Conservation (phyloP, 495 filamentous ascomycete genomes). For the Penicillium robsamsonii region DNA sequence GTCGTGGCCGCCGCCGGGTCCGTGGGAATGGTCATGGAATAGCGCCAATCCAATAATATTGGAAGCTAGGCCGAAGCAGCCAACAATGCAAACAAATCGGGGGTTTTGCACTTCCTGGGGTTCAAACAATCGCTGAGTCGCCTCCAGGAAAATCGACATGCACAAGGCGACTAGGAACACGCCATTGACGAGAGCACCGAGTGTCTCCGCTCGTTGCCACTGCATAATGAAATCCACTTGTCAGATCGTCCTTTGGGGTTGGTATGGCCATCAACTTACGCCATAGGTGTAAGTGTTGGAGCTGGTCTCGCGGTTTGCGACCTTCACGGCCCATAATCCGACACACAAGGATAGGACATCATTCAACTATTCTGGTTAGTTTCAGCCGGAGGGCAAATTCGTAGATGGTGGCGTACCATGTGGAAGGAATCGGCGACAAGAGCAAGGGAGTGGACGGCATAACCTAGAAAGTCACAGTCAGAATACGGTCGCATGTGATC, state of each 20-base stretch:
- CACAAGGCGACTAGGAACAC: constrained; percentile 96
- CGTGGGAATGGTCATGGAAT: constrained; percentile 83
- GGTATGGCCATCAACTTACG: constrained; percentile 49
- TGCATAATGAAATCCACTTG: constrained; percentile 42
- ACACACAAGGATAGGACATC: constrained; percentile 93
- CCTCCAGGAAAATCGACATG: constrained; percentile 92
- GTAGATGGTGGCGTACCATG: constrained; percentile 62
- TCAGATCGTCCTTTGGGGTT: constrained; percentile 18
- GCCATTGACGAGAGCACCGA: constrained; percentile 92
- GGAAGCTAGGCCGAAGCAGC: constrained; percentile 78
- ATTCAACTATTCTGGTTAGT: constrained; percentile 58
- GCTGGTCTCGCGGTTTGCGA: constrained; percentile 70
- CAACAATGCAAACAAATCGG: constrained; percentile 81
- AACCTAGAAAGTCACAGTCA: constrained; percentile 48
- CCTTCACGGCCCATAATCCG: constrained; percentile 91
- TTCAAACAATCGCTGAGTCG: constrained; percentile 83
- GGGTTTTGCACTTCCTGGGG: constrained; percentile 82
- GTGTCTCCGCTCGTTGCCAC: constrained; percentile 97
- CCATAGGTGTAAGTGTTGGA: constrained; percentile 93
- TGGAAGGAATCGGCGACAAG: constrained; percentile 97
- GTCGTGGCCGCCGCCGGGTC: constrained; percentile 50
- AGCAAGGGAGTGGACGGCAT: constrained; percentile 83
- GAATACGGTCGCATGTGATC: background rate
- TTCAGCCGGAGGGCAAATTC: background rate
- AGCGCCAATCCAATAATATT: constrained; percentile 87